Percentiles rank a stretch among this genome's conserved stretches.
These are phyloP conservation scores for Fusarium sulawesiense DNA, from an alignment of 2,329 filamentous ascomycete species.

Conservation along the genomic window DNA sequence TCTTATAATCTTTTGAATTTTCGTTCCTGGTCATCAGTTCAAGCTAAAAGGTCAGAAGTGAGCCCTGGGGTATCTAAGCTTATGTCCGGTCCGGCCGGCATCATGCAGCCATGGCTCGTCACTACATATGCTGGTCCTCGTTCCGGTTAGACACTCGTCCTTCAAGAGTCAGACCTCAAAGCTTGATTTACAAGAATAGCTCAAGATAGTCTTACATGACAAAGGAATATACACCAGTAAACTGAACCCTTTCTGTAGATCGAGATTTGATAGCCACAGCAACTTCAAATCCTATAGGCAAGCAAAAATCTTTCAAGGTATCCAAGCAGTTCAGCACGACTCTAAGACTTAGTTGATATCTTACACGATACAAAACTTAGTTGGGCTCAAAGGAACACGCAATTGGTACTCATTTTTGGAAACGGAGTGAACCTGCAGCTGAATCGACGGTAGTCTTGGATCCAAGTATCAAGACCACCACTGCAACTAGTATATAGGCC, in stretches of 20 bases:
- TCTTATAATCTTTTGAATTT: background rate
- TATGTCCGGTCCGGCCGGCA: background rate
- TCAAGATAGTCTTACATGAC: background rate
- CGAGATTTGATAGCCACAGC: background rate
- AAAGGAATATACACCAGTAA: background rate
- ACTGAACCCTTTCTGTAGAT: background rate
- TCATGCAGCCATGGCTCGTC: background rate
- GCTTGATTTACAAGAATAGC: background rate
- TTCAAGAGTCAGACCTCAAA: background rate
- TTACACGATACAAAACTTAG: too few species aligned
- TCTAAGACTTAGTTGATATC: too few species aligned
- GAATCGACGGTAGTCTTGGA: background rate
- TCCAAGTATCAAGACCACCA: background rate
- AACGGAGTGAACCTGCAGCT: background rate
- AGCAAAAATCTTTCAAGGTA: background rate
- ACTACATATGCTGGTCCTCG: background rate
- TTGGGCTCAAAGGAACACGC: background rate
- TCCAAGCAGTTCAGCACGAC: too few species aligned
- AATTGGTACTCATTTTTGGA: background rate
- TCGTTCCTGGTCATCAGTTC: background rate
- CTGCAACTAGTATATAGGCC: background rate
- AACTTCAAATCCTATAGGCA: background rate
- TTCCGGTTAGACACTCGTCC: background rate
- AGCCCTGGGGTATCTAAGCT: background rate
- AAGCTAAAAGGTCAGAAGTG: background rate